Evolutionary conservation across 148 eudicot species (phyloP).

Genomic region (Persicaria maculosa): DNA sequence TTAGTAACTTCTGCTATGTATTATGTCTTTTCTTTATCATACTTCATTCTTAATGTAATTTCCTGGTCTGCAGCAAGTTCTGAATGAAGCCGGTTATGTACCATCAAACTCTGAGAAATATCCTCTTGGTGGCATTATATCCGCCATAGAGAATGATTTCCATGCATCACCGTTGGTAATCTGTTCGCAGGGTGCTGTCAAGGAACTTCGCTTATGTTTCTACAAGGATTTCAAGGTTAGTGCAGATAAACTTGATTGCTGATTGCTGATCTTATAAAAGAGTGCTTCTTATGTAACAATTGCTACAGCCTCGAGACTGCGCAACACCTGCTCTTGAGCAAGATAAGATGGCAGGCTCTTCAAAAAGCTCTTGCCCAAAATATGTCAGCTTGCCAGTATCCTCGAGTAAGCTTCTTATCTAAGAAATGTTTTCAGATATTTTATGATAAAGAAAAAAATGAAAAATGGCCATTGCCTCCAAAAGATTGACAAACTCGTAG

Average conservation of each 20-base stretch:
- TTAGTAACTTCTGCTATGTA: not conserved
- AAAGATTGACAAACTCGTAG: not conserved
- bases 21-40: not conserved
- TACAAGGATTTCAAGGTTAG: constrained; percentile 84
- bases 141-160: constrained; percentile 87
- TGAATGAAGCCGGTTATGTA: constrained; percentile 74
- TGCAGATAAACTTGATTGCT: not conserved
- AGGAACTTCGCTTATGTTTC: constrained; percentile 77
- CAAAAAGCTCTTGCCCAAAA: constrained; percentile 56
- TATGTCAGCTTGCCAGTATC: constrained; percentile 80
- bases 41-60: not conserved
- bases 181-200: constrained; percentile 63
- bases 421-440: not conserved
- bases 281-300: constrained; percentile 2
- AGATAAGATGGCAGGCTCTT: constrained; percentile 18
- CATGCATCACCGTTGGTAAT: constrained; percentile 56
- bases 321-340: constrained; percentile 17
- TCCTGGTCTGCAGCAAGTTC: constrained; percentile 47
- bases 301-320: constrained; percentile 83
- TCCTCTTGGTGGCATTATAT: constrained; percentile 74
- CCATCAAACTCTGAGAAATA: constrained; percentile 88
- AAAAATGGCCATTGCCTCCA: not conserved
- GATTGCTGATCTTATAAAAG: not conserved
- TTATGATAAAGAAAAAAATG: not conserved
- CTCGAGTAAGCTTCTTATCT: constrained; percentile 35